Conservation (phyloP, 1,284 basidiomycete genomes). For the Cutaneotrichosporon sp. region DNA sequence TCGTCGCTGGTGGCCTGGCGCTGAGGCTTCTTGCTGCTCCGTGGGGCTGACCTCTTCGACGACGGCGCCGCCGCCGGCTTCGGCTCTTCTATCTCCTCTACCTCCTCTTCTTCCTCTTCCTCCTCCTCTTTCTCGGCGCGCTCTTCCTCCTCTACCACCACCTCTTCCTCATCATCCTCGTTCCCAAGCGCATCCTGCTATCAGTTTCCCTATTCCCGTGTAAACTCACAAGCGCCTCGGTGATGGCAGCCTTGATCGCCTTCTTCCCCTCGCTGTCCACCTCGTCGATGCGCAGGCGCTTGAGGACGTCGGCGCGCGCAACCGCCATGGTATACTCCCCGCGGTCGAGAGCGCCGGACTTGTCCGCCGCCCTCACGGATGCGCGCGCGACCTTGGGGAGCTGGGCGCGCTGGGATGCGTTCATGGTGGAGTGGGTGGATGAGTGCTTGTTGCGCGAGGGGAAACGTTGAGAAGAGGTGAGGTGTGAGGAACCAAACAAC, state of each 20-base stretch:
- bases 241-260: conserved; percentile 51
- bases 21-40: too few relatives aligned
- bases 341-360: conserved; percentile 33
- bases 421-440: conserved; percentile 8
- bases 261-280: conserved; percentile 39
- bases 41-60: too few relatives aligned
- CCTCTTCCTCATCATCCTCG: conserved; percentile 15
- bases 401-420: conserved; percentile 10
- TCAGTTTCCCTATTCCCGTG: too few relatives aligned
- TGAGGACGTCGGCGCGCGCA: conserved; percentile 30
- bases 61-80: too few relatives aligned
- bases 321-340: conserved; percentile 37
- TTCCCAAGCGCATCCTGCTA: conserved; percentile 9
- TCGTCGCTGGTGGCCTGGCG: too few relatives aligned
- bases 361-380: conserved; percentile 29
- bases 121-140: conserved; percentile 12
- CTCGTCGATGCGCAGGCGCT: conserved; percentile 31
- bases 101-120: not conserved
- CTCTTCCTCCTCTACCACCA: conserved; percentile 6
- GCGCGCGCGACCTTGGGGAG: conserved; percentile 9
- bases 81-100: too few relatives aligned
- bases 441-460: too few relatives aligned
- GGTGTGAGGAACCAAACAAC: conserved; percentile 21
- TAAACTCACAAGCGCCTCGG: conserved; percentile 41
- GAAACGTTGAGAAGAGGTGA: not conserved